Base-by-base conservation (phyloP, 371 early-diverging fungal species). In the Dipsacomyces acuminosporus region DNA sequence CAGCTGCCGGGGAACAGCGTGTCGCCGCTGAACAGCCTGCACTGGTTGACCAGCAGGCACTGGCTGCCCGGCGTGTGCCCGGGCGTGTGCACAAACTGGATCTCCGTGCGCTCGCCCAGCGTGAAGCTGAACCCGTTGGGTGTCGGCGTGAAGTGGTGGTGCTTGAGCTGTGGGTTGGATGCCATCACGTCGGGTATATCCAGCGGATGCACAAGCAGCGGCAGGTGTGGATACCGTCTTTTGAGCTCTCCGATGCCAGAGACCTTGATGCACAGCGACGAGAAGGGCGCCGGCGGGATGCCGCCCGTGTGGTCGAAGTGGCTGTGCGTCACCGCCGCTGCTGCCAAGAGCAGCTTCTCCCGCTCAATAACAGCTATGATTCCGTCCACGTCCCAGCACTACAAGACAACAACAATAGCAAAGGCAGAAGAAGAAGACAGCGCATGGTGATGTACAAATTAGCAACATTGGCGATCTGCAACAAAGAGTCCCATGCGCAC, bases 31-130 rank as follows among this genome's bases (percentile, higher is more conserved):
- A 94, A 71, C 45, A 94, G 72, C n/a, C 90, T 76, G 42, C 73
- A 70, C 18, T 74, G 76, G 65, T 89, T 89, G 17, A 93, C 77
- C 41, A 91, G 48, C 15, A 94, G 50, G 26, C 88, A 85, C 70
- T 91, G 90, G 26, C 87, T 86, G 3, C 94, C 94, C 2, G 86
- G 83, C 22, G 93, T 89, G 71, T 94, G 94, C 8, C 94, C 94
- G 0, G 93, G 92, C 19, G 90, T 90, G 62, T 91, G 94, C 40
- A 91, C 54, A 51, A 91, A 89, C 41, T 75, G 63, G 21, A 91
- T 62, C 5, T 65, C 59, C 0, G 80, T 78, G 8, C 64, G 52
- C 14, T 55, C 55, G 22, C 84, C 85, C 2, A 90, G 61, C 1
- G 53, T 64, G 36, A 90, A 54, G 1, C 56, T 61, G n/a, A 74